Evolutionary conservation across 495 filamentous ascomycete genomes (phyloP).

Genomic region (Penicillium odoratum): DNA sequence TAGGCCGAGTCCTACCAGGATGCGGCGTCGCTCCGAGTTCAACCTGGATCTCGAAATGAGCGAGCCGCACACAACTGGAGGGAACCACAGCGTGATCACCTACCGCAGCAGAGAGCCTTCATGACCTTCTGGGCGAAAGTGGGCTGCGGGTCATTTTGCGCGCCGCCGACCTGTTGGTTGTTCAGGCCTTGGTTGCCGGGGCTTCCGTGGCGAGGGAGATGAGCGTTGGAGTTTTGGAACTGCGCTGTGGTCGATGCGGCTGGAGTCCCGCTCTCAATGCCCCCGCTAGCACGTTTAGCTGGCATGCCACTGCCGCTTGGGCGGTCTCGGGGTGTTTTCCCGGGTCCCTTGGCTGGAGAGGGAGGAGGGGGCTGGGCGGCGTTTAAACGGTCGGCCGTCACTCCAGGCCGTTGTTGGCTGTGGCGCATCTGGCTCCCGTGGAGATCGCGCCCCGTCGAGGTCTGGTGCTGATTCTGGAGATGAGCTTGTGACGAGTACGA

Average conservation of each 20-base stretch:
- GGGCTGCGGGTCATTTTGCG: slow-evolving; percentile 49
- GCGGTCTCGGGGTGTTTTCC: slow-evolving; percentile 70
- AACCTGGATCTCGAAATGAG: slow-evolving; percentile 38
- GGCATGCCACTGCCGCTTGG: slow-evolving; percentile 72
- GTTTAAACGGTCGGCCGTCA: slow-evolving; percentile 94
- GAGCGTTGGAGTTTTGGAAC: slow-evolving; percentile 86
- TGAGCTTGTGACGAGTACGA: slow-evolving; percentile 75
- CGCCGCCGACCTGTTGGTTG: slow-evolving; percentile 45
- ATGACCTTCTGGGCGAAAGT: slow-evolving; percentile 66
- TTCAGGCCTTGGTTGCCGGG: slow-evolving; percentile 56
- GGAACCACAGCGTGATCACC: slow-evolving; percentile 36
- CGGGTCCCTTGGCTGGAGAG: slow-evolving; percentile 78
- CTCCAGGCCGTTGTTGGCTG: slow-evolving; percentile 60
- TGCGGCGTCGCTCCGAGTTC: slow-evolving; percentile 24
- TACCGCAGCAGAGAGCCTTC: slow-evolving; percentile 82
- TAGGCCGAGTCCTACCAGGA: slow-evolving; percentile 15
- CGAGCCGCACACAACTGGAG: slow-evolving; percentile 17
- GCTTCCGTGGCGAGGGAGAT: slow-evolving; percentile 66
- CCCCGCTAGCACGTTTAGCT: slow-evolving; percentile 75
- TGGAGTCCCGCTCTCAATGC: slow-evolving; percentile 73
- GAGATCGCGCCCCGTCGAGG: slow-evolving; percentile 74
- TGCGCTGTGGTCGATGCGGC: slow-evolving; percentile 84
- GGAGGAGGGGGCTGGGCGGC: slow-evolving; percentile 89
- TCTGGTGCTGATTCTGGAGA: slow-evolving; percentile 73
- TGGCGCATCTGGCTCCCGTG: slow-evolving; percentile 64